Conservation (phyloP, 2,329 filamentous ascomycete genomes). For the Aspergillus ochraceoroseus region DNA sequence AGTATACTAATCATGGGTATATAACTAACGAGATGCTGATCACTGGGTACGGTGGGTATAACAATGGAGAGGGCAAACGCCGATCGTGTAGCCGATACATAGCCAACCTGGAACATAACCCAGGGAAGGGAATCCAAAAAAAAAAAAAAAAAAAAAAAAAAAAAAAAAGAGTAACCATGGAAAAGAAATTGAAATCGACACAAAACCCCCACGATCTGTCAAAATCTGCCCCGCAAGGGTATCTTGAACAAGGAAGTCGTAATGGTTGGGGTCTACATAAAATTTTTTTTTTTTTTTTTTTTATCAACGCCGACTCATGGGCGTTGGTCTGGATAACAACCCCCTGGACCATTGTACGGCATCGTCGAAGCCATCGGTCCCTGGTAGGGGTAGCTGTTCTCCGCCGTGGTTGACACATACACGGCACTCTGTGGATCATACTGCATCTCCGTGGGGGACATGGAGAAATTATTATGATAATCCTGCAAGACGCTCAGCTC, state of each 20-base stretch:
- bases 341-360: slow-evolving; percentile 15
- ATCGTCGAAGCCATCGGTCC: slow-evolving; percentile 16
- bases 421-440: slow-evolving; percentile 23
- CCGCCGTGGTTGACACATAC: slow-evolving; percentile 26
- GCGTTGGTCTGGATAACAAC: slow-evolving; percentile 21
- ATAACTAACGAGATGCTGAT: no score
- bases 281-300: neutral
- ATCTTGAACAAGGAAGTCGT: slow-evolving; percentile 8
- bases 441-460: slow-evolving; percentile 25
- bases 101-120: neutral
- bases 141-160: slow-evolving; percentile 14
- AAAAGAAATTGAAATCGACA: slow-evolving; percentile 11
- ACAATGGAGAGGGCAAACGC: no score
- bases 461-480: slow-evolving; percentile 21
- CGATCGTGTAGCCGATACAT: neutral
- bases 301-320: slow-evolving; percentile 6
- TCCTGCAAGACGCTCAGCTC: slow-evolving; percentile 22
- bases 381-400: slow-evolving; percentile 19
- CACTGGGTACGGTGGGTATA: no score
- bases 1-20: no score
- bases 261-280: neutral
- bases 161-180: slow-evolving; percentile 18
- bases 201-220: slow-evolving; percentile 9
- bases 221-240: slow-evolving; percentile 8
- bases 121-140: neutral